Conservation (phyloP, 1,284 basidiomycete genomes). For the Rhodotorula sp. region DNA sequence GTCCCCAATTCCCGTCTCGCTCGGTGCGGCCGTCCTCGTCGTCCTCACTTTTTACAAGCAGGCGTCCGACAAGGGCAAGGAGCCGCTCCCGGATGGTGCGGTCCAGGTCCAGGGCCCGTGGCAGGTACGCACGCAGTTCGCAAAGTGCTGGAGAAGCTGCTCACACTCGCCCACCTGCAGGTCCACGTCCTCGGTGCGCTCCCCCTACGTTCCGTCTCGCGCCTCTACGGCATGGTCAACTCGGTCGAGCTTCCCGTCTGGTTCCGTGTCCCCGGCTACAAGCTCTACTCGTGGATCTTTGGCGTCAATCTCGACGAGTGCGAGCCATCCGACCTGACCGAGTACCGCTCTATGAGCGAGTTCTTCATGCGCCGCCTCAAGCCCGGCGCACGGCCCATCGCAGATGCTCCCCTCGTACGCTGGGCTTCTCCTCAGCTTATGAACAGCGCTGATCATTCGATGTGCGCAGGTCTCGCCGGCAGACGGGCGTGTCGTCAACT, state of each 20-base stretch:
- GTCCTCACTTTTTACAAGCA: slow-evolving; percentile 57
- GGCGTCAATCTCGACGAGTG: slow-evolving; percentile 94
- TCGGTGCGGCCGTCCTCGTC: slow-evolving; percentile 83
- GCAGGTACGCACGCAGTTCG: slow-evolving; percentile 65
- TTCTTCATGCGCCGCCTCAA: slow-evolving; percentile 94
- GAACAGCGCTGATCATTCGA: neutral
- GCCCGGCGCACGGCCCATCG: slow-evolving; percentile 77
- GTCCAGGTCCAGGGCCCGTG: slow-evolving; percentile 85
- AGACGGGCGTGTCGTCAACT: slow-evolving; percentile 89
- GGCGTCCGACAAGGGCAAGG: slow-evolving; percentile 40
- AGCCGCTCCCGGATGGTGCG: slow-evolving; percentile 42
- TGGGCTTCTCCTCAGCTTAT: neutral
- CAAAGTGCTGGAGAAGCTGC: too few relatives aligned
- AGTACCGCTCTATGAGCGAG: slow-evolving; percentile 80
- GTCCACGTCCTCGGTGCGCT: slow-evolving; percentile 94
- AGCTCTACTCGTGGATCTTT: slow-evolving; percentile 80
- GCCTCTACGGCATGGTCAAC: slow-evolving; percentile 95
- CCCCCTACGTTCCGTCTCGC: slow-evolving; percentile 88
- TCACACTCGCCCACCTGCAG: slow-evolving; percentile 56
- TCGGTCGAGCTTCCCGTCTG: slow-evolving; percentile 78
- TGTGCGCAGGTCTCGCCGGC: slow-evolving; percentile 76
- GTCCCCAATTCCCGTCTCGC: slow-evolving; percentile 91
- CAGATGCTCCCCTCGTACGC: slow-evolving; percentile 68
- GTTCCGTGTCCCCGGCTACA: slow-evolving; percentile 86
- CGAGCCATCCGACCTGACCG: slow-evolving; percentile 71